phyloP scores from a whole-genome alignment of 1,284 basidiomycete species.

The Calocybe gambosa region DNA sequence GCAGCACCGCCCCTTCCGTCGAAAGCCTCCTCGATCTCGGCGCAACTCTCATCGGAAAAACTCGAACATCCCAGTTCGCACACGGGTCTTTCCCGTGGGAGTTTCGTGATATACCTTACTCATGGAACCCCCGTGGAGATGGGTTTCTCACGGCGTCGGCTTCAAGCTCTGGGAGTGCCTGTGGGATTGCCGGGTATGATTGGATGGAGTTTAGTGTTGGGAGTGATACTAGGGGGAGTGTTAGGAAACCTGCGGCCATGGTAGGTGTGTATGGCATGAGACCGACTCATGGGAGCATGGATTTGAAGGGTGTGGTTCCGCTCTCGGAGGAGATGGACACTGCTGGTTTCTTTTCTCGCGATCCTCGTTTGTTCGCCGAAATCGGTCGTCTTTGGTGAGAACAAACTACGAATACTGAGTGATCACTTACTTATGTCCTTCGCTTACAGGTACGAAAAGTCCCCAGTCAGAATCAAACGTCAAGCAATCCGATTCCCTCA shows the following conservation, averaged over 20 bases:
- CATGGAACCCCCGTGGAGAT: slow-evolving; percentile 50
- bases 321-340: slow-evolving; percentile 33
- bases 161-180: slow-evolving; percentile 32
- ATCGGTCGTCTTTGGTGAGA: slow-evolving; percentile 23
- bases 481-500: slow-evolving; percentile 22
- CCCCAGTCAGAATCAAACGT: slow-evolving; percentile 20
- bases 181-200: slow-evolving; percentile 29
- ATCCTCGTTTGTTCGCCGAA: slow-evolving; percentile 24
- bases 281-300: slow-evolving; percentile 26
- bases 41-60: slow-evolving; percentile 45
- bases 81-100: slow-evolving; percentile 48
- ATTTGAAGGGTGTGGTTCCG: slow-evolving; percentile 27
- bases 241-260: slow-evolving; percentile 30
- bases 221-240: slow-evolving; percentile 31
- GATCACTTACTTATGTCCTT: not conserved
- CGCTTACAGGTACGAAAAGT: slow-evolving; percentile 22
- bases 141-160: slow-evolving; percentile 36
- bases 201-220: slow-evolving; percentile 32
- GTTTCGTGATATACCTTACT: slow-evolving; percentile 47
- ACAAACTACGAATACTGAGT: not conserved
- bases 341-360: slow-evolving; percentile 27
- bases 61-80: slow-evolving; percentile 51
- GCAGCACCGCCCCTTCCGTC: slow-evolving; percentile 36
- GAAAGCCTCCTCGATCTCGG: slow-evolving; percentile 42
- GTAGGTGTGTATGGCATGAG: slow-evolving; percentile 30